Evolutionary conservation across 306 rosid genomes (phyloP).

Genomic region (Boehmeria nivea): DNA sequence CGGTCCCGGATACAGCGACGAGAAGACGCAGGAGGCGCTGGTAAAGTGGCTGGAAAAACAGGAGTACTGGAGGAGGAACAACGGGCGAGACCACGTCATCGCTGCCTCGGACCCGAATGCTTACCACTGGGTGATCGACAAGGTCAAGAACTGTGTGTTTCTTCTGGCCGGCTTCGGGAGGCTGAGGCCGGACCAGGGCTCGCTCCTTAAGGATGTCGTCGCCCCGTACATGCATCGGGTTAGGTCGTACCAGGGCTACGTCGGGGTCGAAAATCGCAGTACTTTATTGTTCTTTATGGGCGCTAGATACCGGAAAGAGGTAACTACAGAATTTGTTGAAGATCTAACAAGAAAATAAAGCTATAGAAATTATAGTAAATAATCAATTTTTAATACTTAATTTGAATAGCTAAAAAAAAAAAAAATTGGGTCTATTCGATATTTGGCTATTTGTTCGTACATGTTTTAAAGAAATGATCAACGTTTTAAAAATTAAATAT

Average conservation of each 20-base stretch:
- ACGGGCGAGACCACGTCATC: constrained; percentile 82
- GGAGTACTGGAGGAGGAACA: constrained; percentile 67
- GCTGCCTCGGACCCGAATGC: constrained; percentile 91
- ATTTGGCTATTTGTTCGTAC: no score
- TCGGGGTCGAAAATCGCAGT: constrained; percentile 42
- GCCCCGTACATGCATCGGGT: constrained; percentile 74
- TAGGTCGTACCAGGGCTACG: constrained; percentile 39
- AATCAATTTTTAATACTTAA: no score
- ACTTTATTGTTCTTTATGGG: constrained; percentile 90
- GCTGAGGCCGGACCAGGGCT: constrained; percentile 68
- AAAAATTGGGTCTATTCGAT: no score
- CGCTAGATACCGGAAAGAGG: no score
- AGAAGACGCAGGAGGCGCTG: constrained; percentile 71
- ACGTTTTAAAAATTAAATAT: no score
- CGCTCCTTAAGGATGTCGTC: constrained; percentile 74
- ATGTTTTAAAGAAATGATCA: no score
- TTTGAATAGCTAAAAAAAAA: no score
- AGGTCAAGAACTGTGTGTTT: constrained; percentile 48
- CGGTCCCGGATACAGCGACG: constrained; percentile 57
- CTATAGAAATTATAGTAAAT: no score
- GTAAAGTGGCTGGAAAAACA: constrained; percentile 77
- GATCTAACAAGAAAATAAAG: no score
- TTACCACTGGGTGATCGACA: constrained; percentile 54
- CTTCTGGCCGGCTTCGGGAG: constrained; percentile 79
- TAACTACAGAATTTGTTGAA: no score